Evolutionary conservation across 2,329 filamentous ascomycete genomes (phyloP).

Genomic region (Colletotrichum noveboracense): DNA sequence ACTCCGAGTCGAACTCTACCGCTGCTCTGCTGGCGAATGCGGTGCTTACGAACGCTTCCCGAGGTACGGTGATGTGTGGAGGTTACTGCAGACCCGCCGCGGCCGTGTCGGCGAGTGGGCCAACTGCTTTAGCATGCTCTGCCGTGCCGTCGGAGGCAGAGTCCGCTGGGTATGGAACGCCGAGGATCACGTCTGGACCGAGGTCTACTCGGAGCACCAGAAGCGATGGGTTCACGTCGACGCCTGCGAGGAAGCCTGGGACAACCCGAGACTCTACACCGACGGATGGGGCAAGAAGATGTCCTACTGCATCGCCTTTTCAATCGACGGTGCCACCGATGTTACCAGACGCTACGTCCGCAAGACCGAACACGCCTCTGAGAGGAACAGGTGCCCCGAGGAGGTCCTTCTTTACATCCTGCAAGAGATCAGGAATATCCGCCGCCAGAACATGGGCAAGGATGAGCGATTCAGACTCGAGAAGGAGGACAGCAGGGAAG

Average conservation of each 20-base stretch:
- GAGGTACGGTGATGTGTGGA: constrained; percentile 94
- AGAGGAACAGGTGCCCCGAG: constrained; percentile 82
- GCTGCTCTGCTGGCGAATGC: constrained; percentile 79
- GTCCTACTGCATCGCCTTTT: constrained; percentile 96
- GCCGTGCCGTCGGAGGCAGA: constrained; percentile 86
- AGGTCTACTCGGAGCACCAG: constrained; percentile 94
- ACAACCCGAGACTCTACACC: constrained; percentile 89
- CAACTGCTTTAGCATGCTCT: constrained; percentile 99
- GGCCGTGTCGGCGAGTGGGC: constrained; percentile 96
- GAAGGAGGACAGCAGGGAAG: constrained; percentile 79
- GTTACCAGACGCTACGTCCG: constrained; percentile 73
- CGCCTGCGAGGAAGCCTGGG: constrained; percentile 92
- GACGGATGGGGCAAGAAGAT: constrained; percentile 97
- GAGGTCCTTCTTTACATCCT: constrained; percentile 91
- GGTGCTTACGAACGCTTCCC: constrained; percentile 87
- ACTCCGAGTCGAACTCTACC: constrained; percentile 86
- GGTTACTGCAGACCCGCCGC: constrained; percentile 82
- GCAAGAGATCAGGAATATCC: constrained; percentile 86
- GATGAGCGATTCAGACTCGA: constrained; percentile 82
- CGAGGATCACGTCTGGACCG: constrained; percentile 97
- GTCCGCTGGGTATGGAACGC: constrained; percentile 99
- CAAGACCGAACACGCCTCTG: constrained; percentile 73
- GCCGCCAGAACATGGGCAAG: constrained; percentile 84
- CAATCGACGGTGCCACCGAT: constrained; percentile 79
- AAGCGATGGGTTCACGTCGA: constrained; percentile 97